Evolutionary conservation across 2,329 filamentous ascomycete species (phyloP).

Genomic region (Beauveria sp.): DNA sequence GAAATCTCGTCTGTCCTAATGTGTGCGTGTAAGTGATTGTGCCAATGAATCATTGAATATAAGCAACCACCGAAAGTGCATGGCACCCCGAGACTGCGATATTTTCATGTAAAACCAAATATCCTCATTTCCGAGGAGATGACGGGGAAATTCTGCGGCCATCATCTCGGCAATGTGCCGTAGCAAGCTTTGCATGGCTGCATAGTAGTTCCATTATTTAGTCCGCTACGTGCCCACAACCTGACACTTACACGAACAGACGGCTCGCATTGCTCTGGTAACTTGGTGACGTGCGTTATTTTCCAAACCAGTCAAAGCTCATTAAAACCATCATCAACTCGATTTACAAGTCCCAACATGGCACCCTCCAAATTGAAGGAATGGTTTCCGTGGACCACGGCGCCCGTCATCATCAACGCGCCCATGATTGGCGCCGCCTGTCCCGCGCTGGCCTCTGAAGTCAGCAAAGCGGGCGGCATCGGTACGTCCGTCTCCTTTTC

Average conservation of each 20-base stretch:
- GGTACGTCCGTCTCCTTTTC: slow-evolving; percentile 18
- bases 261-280: background rate
- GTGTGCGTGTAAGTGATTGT: too few species aligned
- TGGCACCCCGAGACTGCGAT: too few species aligned
- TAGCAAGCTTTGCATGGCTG: too few species aligned
- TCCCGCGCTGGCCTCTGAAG: slow-evolving; percentile 28
- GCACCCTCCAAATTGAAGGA: slow-evolving; percentile 18
- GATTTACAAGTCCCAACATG: slow-evolving; percentile 16
- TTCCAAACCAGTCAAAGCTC: background rate
- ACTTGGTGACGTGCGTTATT: background rate
- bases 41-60: too few species aligned
- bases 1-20: too few species aligned
- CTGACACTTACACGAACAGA: background rate
- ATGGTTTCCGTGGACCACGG: slow-evolving; percentile 24
- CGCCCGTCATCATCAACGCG: slow-evolving; percentile 27
- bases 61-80: too few species aligned
- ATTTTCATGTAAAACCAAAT: too few species aligned
- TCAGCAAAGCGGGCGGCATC: slow-evolving; percentile 31
- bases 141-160: too few species aligned
- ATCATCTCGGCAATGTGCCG: too few species aligned
- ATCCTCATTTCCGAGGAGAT: too few species aligned
- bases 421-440: slow-evolving; percentile 29
- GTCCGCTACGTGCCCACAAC: background rate
- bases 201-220: background rate
- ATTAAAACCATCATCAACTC: background rate